Evolutionary conservation across 352 stramenopile species (phyloP).

Genomic region (Phytopythium oedochilum): DNA sequence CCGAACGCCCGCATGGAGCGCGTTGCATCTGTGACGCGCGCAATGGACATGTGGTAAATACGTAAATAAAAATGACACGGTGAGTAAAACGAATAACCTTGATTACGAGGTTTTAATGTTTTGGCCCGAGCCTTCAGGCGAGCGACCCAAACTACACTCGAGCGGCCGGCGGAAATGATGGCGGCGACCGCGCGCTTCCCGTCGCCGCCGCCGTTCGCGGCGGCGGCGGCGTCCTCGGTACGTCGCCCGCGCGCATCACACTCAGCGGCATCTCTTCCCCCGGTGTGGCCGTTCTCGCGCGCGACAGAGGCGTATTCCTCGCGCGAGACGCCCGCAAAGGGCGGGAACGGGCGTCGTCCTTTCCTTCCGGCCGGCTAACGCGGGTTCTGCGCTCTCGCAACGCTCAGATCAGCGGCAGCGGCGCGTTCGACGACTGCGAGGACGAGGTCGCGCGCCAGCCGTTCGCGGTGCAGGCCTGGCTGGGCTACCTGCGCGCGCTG

Average conservation of each 20-base stretch:
- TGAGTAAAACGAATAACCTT: background rate
- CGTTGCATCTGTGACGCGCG: background rate
- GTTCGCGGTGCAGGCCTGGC: constrained; percentile 84
- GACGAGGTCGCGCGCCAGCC: constrained; percentile 82
- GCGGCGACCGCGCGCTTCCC: background rate
- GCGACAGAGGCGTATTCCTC: background rate
- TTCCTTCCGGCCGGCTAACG: too few species aligned
- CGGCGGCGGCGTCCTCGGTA: background rate
- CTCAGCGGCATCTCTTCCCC: background rate
- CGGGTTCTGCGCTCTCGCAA: too few species aligned
- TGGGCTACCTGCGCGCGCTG: constrained; percentile 48
- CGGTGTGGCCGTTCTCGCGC: background rate
- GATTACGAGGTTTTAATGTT: background rate
- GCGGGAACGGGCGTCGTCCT: background rate
- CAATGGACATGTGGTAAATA: too few species aligned
- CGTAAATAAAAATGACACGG: too few species aligned
- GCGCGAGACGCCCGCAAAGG: background rate
- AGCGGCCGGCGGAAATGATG: constrained; percentile 16
- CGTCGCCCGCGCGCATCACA: background rate
- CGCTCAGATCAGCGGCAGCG: constrained; percentile 9
- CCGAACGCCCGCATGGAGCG: too few species aligned
- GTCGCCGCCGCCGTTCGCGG: background rate
- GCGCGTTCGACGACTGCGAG: constrained; percentile 57
- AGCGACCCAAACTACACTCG: background rate
- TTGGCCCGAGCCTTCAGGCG: background rate